phyloP scores from a whole-genome alignment of 331 rosid genomes.

The Arachis monticola region DNA sequence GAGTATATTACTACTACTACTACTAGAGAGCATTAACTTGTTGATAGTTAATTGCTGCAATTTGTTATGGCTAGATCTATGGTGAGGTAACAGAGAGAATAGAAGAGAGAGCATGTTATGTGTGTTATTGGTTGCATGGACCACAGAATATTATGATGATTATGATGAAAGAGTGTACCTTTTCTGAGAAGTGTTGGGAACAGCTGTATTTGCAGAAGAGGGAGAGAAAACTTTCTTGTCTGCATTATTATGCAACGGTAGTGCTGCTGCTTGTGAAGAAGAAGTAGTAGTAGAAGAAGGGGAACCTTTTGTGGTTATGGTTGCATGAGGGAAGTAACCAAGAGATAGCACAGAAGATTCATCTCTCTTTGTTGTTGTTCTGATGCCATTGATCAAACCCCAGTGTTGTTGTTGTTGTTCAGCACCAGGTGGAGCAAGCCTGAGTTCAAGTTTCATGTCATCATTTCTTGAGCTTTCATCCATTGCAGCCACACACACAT shows the following conservation, averaged over 20 bases:
- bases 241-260: conserved; percentile 51
- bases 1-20: too few species aligned
- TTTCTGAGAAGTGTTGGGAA: conserved; percentile 87
- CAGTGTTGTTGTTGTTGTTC: conserved; percentile 30
- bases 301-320: conserved; percentile 39
- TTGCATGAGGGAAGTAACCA: conserved; percentile 44
- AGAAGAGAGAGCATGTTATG: neutral
- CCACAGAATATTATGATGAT: conserved; percentile 44
- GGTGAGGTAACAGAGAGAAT: conserved; percentile 14
- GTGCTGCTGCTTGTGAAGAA: conserved; percentile 55
- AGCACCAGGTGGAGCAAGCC: conserved; percentile 83
- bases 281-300: conserved; percentile 41
- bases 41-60: conserved; percentile 3
- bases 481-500: conserved; percentile 42
- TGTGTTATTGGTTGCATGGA: conserved; percentile 55
- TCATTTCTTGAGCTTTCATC: conserved; percentile 56
- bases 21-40: neutral
- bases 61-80: conserved; percentile 40
- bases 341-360: conserved; percentile 59
- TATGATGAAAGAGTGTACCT: conserved; percentile 52
- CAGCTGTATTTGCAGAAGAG: conserved; percentile 77
- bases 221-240: conserved; percentile 57
- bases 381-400: too few species aligned
- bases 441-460: conserved; percentile 67
- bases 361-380: conserved; percentile 40